phyloP scores from a whole-genome alignment of 306 rosid species.

The Cicer cuneatum region DNA sequence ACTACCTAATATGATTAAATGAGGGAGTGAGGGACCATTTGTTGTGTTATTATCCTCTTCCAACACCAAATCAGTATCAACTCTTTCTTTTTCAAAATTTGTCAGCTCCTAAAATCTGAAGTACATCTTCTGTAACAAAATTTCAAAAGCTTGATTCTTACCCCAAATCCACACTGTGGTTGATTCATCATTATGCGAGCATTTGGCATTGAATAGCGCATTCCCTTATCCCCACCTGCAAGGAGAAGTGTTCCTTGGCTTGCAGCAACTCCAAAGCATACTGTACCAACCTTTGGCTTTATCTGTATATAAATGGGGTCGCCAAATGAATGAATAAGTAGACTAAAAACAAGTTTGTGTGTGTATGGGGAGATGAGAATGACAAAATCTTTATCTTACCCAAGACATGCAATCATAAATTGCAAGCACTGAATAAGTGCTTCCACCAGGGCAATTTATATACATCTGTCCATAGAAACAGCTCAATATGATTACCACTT shows the following conservation, averaged over 20 bases:
- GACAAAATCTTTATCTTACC: conserved; percentile 58
- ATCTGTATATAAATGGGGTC: conserved; percentile 61
- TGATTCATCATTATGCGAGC: conserved; percentile 95
- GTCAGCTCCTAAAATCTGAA: conserved; percentile 25
- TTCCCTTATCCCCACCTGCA: conserved; percentile 99
- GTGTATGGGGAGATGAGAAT: not conserved
- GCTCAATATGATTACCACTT: conserved; percentile 25
- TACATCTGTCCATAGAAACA: conserved; percentile 67
- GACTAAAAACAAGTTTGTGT: not conserved
- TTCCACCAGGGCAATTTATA: conserved; percentile 96
- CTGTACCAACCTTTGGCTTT: conserved; percentile 96
- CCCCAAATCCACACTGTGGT: conserved; percentile 96
- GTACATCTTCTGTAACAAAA: conserved; percentile 36
- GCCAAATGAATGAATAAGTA: conserved; percentile 22
- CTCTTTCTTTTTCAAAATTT: conserved; percentile 21
- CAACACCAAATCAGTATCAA: not conserved
- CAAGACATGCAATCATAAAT: conserved; percentile 99
- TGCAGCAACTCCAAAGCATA: conserved; percentile 95
- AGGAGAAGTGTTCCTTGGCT: conserved; percentile 98
- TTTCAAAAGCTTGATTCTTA: conserved; percentile 49
- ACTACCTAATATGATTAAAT: conserved; percentile 3
- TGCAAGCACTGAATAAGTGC: conserved; percentile 89
- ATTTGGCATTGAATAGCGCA: conserved; percentile 98
- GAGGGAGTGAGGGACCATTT: not conserved
- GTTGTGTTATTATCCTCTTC: conserved; percentile 9